Conservation (phyloP, 345 rosid genomes). For the Rhodamnia rubescens region DNA sequence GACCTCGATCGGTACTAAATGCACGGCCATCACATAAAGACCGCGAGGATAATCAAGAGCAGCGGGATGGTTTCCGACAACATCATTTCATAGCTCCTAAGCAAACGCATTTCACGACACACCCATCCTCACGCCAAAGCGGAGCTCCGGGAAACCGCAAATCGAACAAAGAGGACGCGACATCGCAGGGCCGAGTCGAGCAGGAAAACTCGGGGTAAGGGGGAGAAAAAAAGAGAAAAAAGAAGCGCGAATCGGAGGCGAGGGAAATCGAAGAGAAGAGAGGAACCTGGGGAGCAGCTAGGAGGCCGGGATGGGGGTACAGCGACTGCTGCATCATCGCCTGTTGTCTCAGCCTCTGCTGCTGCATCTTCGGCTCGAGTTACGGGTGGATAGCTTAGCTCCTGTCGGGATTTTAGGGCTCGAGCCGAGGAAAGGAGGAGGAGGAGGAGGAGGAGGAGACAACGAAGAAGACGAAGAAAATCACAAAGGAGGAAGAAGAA, state of each 20-base stretch:
- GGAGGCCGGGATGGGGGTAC: constrained; percentile 37
- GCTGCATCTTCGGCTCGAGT: constrained; percentile 3
- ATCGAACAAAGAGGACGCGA: background rate
- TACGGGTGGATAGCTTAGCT: too few species aligned
- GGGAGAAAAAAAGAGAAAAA: background rate
- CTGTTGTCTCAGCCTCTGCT: constrained; percentile 49
- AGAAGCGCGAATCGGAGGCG: background rate
- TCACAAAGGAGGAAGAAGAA: background rate
- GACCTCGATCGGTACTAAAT: background rate
- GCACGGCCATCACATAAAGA: background rate
- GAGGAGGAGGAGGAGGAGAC: background rate
- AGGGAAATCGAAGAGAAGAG: background rate
- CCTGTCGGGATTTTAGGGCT: constrained; percentile 1
- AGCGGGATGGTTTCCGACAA: background rate
- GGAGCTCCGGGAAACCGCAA: too few species aligned
- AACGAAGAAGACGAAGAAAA: background rate
- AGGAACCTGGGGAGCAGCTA: constrained; percentile 50
- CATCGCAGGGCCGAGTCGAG: background rate
- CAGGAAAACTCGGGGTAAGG: background rate
- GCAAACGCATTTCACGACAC: background rate
- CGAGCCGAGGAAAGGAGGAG: background rate
- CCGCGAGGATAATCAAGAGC: background rate
- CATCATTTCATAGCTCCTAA: background rate
- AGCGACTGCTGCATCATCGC: constrained; percentile 47
- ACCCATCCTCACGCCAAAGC: too few species aligned